A percentile compares a stretch with the other conserved stretches of the same genome.
Conservation (phyloP, 106 monocot genomes). For the Gastrodia elata region DNA sequence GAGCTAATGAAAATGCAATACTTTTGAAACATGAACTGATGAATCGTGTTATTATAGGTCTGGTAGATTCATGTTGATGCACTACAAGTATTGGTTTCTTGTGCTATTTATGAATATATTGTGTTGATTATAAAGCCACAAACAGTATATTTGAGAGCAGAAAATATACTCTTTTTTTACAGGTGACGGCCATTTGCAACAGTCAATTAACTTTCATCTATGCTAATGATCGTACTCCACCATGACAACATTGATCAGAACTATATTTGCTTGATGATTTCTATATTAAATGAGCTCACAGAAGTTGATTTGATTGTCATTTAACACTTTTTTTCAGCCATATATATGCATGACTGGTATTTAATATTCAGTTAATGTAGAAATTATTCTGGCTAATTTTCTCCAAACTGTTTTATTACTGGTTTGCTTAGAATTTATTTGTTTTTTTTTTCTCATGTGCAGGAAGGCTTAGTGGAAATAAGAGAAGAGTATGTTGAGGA, state of each 20-base stretch:
- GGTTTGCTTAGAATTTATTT: neutral
- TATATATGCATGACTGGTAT: neutral
- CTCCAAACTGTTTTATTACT: neutral
- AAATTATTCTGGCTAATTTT: neutral
- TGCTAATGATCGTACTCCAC: neutral
- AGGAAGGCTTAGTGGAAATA: constrained; percentile 96
- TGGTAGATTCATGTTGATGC: neutral
- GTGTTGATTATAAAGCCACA: neutral
- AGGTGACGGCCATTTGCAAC: neutral
- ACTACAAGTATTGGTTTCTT: neutral
- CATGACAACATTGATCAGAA: neutral
- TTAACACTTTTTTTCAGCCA: neutral
- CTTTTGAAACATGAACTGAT: neutral
- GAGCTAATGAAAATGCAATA: neutral
- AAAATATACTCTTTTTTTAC: neutral
- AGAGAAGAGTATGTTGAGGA: constrained; percentile 83
- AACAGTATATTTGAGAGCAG: neutral
- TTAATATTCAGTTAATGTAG: neutral
- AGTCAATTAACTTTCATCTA: neutral
- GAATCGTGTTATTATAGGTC: neutral
- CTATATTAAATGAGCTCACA: neutral
- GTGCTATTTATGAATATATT: neutral
- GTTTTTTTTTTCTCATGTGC: constrained; percentile 10
- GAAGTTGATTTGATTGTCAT: neutral
- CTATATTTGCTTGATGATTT: neutral